Evolutionary conservation across 163 green algal species (phyloP), one percentile per base, ranked within the genome.

Genomic region (Chlamydomonas reinhardtii): DNA sequence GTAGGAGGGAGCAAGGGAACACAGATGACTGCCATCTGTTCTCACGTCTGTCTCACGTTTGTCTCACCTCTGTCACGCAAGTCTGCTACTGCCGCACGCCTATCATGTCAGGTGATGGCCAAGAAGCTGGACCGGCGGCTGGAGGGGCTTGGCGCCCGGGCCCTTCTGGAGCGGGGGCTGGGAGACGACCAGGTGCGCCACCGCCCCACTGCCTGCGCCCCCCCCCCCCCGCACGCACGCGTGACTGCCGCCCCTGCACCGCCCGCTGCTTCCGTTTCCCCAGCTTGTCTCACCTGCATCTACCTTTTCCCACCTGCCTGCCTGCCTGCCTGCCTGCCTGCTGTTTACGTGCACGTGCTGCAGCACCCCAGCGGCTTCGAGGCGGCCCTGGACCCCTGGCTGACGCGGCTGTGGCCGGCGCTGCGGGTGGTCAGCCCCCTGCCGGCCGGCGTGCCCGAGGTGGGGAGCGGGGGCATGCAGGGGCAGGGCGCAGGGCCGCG

Each of bases 51-150:
- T n/a, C n/a, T n/a, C n/a, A n/a, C n/a, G n/a, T n/a, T n/a, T n/a
- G n/a, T n/a, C n/a, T n/a, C n/a, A n/a, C n/a, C n/a, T n/a, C n/a
- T n/a, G n/a, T n/a, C n/a, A n/a, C n/a, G n/a, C n/a, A n/a, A n/a
- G n/a, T n/a, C n/a, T n/a, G n/a, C n/a, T n/a, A n/a, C n/a, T n/a
- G 39, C 39, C 39, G 39, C 39, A 5, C 39, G 39, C 39, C 39
- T 48, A 8, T 48, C 39, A 48, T 48, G 39, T 5, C 92, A 96
- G 93, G 85, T 93, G 27, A 91, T 92, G 15, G 96, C 96, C 70
- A 99, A 99, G 92, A 98, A 98, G 93, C 90, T 99, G 84, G 92
- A 94, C 73, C 85, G 94, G 61, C 89, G 98, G 31, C 83, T 99
- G 84, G 80, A 86, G 81, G 90, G 91, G n/a, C 91, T 99, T 76